phyloP scores from a whole-genome alignment of 768 basidiomycete species.

The Agaricus subrufescens region DNA sequence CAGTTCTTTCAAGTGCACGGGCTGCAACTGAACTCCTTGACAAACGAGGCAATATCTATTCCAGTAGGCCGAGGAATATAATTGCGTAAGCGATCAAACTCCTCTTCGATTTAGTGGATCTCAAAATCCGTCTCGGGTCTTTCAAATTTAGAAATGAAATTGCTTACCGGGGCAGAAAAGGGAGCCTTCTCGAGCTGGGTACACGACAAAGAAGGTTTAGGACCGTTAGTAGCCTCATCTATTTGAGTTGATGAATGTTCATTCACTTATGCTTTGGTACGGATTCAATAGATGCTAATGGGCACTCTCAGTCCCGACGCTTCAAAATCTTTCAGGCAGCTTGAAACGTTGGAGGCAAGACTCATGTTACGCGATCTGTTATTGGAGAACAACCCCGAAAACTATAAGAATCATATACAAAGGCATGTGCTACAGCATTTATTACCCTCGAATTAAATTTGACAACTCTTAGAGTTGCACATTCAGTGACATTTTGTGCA shows the following conservation, averaged over 20 bases:
- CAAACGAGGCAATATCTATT: conserved; percentile 26
- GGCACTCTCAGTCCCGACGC: conserved; percentile 19
- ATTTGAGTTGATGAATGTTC: neutral
- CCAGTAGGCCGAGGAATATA: conserved; percentile 26
- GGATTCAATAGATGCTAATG: conserved; percentile 16
- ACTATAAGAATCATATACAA: conserved; percentile 13
- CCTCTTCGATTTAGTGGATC: no score
- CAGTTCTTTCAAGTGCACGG: conserved; percentile 19
- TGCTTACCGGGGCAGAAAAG: neutral
- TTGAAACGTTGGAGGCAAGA: conserved; percentile 18
- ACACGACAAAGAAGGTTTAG: conserved; percentile 1
- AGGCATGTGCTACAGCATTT: conserved; percentile 9
- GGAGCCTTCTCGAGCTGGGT: neutral
- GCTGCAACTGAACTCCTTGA: conserved; percentile 26
- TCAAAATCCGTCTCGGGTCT: neutral
- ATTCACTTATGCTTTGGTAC: neutral
- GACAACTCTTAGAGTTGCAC: conserved; percentile 13
- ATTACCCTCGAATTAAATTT: neutral
- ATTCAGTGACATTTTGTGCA: conserved; percentile 19
- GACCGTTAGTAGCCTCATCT: neutral
- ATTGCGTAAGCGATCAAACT: conserved; percentile 21
- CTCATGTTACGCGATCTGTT: conserved; percentile 19
- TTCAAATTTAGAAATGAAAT: neutral
- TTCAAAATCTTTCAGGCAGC: conserved; percentile 15
- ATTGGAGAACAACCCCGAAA: conserved; percentile 2